Conservation (phyloP, 306 rosid species). For the Corylus americana region DNA sequence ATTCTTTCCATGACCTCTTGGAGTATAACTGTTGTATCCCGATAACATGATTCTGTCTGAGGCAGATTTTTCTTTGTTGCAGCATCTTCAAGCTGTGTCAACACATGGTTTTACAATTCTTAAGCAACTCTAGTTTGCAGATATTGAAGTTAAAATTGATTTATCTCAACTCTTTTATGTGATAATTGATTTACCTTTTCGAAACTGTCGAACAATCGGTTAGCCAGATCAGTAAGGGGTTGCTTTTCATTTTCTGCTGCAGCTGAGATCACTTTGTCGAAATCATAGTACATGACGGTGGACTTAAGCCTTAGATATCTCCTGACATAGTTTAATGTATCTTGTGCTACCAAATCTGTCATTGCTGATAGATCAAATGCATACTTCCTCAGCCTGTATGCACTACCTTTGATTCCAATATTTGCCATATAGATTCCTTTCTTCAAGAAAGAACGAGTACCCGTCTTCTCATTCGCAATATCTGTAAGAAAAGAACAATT, state of each 20-base stretch:
- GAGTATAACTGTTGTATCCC: conserved; percentile 67
- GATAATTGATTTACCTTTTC: conserved; percentile 56
- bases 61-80: conserved; percentile 53
- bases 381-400: conserved; percentile 62
- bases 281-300: conserved; percentile 81
- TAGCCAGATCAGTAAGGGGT: conserved; percentile 69
- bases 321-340: conserved; percentile 74
- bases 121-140: not conserved
- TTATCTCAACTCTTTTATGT: too few species aligned
- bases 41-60: conserved; percentile 47
- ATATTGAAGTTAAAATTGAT: not conserved
- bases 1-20: conserved; percentile 83
- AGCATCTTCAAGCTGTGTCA: conserved; percentile 82
- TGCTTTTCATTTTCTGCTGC: conserved; percentile 58
- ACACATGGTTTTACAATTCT: not conserved
- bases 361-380: conserved; percentile 87
- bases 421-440: conserved; percentile 70
- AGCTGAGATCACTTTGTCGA: conserved; percentile 82
- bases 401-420: conserved; percentile 70
- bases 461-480: conserved; percentile 76
- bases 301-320: conserved; percentile 79
- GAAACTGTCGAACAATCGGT: conserved; percentile 73
- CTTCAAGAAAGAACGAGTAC: conserved; percentile 77
- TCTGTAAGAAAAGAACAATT: conserved; percentile 41
- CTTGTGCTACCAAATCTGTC: conserved; percentile 76